Evolutionary conservation across 305 asterid species (phyloP).

Genomic region (Fraxinus sp.): DNA sequence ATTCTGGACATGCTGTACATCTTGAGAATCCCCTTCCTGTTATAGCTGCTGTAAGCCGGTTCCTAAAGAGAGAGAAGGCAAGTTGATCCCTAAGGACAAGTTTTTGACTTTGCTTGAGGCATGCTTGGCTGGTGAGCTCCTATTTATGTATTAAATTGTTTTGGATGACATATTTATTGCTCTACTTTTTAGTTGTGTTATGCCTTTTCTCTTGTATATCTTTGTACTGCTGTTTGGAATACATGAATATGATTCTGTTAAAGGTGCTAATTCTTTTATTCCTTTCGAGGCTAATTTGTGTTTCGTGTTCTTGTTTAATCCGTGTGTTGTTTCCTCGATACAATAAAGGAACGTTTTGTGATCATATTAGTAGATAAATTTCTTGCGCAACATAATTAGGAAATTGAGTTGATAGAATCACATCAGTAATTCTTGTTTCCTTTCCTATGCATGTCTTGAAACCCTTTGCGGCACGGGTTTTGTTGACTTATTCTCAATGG

Average conservation of each 20-base stretch:
- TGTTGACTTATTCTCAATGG: background rate
- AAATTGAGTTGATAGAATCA: background rate
- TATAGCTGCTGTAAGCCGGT: constrained; percentile 59
- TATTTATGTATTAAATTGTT: background rate
- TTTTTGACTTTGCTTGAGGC: background rate
- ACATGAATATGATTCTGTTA: background rate
- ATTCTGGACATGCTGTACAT: constrained; percentile 89
- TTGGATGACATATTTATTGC: background rate
- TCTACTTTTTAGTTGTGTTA: background rate
- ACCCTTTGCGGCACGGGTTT: background rate
- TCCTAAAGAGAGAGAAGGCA: constrained; percentile 34
- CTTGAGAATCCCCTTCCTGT: constrained; percentile 86
- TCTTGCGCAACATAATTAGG: background rate
- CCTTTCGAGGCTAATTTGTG: background rate
- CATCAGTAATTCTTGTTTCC: background rate
- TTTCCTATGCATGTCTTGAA: background rate
- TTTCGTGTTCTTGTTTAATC: background rate
- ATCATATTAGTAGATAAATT: background rate
- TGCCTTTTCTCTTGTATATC: background rate
- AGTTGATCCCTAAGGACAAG: background rate
- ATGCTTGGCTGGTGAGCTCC: background rate
- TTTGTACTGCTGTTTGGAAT: background rate
- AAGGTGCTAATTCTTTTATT: background rate
- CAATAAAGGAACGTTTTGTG: background rate
- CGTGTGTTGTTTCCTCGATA: background rate